Conservation (phyloP, 768 basidiomycete genomes). For the Cystofilobasidium capitatum region DNA sequence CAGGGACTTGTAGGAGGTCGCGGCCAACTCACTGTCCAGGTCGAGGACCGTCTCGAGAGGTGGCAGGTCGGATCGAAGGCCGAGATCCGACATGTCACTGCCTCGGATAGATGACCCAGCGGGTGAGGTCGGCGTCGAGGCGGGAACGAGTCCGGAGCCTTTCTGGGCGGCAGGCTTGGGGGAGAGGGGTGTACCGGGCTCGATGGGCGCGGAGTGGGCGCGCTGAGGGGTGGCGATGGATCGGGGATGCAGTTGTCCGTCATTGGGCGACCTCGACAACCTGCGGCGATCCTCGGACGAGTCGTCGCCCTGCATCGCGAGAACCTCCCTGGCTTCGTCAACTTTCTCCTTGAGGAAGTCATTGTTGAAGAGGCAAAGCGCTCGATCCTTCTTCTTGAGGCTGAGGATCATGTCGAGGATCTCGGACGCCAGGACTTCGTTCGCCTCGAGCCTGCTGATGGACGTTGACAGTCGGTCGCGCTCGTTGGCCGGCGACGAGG, state of each 20-base stretch:
- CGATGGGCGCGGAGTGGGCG: conserved; percentile 14
- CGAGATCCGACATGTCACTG: not conserved
- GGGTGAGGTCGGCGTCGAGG: conserved; percentile 1
- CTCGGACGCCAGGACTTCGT: conserved; percentile 49
- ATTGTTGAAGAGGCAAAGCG: conserved; percentile 79
- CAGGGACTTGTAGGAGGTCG: not conserved
- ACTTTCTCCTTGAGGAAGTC: conserved; percentile 70
- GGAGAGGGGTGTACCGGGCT: not conserved
- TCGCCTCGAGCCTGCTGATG: conserved; percentile 52
- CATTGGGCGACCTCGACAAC: too few species aligned
- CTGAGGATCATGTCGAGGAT: conserved; percentile 73
- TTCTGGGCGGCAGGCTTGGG: not conserved
- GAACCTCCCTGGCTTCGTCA: conserved; percentile 66
- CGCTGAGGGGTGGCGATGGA: conserved; percentile 13
- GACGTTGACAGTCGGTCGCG: conserved; percentile 63
- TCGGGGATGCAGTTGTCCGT: not conserved
- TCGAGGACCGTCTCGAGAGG: not conserved
- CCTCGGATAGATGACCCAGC: not conserved
- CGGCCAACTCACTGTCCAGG: not conserved
- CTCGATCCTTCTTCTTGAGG: conserved; percentile 76
- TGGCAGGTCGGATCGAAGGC: not conserved
- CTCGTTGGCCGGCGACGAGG: conserved; percentile 44
- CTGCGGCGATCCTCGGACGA: conserved; percentile 41
- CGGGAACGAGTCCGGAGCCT: not conserved
- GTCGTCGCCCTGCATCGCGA: conserved; percentile 44